These are phyloP conservation scores for Diplodia corticola DNA, from an alignment of 2,329 filamentous ascomycete species.

Conservation along the genomic window DNA sequence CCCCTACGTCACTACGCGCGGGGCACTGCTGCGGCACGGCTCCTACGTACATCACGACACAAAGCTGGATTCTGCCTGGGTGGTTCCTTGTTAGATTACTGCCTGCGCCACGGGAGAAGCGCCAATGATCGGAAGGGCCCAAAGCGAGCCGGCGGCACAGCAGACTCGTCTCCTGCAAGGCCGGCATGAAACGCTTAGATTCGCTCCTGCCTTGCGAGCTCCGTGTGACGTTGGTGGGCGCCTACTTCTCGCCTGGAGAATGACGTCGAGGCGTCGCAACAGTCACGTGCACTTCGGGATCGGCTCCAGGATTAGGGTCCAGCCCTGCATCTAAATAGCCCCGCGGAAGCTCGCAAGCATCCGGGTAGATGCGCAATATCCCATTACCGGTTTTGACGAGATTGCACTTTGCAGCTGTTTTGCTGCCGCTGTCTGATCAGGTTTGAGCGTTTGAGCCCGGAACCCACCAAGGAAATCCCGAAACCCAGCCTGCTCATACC, in stretches of 20 bases:
- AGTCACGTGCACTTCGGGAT: not conserved
- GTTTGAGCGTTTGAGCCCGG: too few species aligned
- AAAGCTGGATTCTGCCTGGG: slow-evolving; percentile 1
- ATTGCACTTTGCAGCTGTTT: not conserved
- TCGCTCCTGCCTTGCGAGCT: not conserved
- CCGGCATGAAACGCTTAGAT: not conserved
- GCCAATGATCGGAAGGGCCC: slow-evolving; percentile 1
- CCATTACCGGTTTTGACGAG: not conserved
- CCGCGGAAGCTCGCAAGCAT: not conserved
- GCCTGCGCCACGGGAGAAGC: not conserved
- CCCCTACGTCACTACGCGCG: slow-evolving; percentile 6
- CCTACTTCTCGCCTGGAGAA: not conserved
- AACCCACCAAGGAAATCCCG: not conserved
- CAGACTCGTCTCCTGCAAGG: not conserved
- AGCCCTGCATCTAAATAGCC: not conserved
- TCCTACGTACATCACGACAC: not conserved
- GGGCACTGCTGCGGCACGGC: not conserved
- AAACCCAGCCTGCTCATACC: not conserved
- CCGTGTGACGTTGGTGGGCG: slow-evolving; percentile 3
- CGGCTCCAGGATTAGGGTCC: not conserved
- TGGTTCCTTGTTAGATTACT: slow-evolving; percentile 6
- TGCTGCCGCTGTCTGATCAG: too few species aligned
- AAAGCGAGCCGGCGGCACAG: not conserved
- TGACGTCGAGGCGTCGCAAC: slow-evolving; percentile 1
- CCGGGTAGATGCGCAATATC: not conserved